Evolutionary conservation across 805 yeast genomes (phyloP).

Genomic region (Tetrapisispora iriomotensis): DNA sequence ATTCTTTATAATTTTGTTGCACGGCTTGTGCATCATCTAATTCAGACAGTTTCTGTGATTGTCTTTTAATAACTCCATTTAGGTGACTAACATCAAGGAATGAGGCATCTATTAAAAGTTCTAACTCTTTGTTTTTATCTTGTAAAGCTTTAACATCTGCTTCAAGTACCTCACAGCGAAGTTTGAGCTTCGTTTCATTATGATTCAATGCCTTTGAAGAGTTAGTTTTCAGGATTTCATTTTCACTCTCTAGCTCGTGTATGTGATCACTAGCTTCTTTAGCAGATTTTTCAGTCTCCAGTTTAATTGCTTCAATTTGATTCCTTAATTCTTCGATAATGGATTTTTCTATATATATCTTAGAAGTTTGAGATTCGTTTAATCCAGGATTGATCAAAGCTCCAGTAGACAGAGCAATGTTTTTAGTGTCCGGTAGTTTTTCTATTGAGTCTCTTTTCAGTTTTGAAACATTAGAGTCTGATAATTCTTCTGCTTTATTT

Average conservation of each 20-base stretch:
- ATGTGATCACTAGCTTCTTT: conserved; percentile 49
- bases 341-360: conserved; percentile 13
- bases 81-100: conserved; percentile 42
- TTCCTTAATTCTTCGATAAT: conserved; percentile 26
- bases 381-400: too few relatives aligned
- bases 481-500: too few relatives aligned
- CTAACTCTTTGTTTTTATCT: conserved; percentile 36
- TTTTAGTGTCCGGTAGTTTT: too few relatives aligned
- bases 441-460: too few relatives aligned
- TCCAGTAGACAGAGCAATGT: too few relatives aligned
- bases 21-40: conserved; percentile 30
- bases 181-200: conserved; percentile 10
- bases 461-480: too few relatives aligned
- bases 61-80: conserved; percentile 46
- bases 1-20: conserved; percentile 38
- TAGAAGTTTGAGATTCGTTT: too few relatives aligned
- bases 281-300: conserved; percentile 42
- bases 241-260: conserved; percentile 33
- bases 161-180: conserved; percentile 26
- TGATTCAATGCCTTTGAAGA: conserved; percentile 19
- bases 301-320: conserved; percentile 32
- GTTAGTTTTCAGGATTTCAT: not conserved
- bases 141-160: conserved; percentile 37
- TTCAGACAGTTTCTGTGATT: conserved; percentile 38
- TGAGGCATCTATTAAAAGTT: conserved; percentile 44